Percentiles rank a stretch among this genome's conserved stretches.
phyloP scores from a whole-genome alignment of 306 rosid genomes.

The Pyrus pyrifolia region DNA sequence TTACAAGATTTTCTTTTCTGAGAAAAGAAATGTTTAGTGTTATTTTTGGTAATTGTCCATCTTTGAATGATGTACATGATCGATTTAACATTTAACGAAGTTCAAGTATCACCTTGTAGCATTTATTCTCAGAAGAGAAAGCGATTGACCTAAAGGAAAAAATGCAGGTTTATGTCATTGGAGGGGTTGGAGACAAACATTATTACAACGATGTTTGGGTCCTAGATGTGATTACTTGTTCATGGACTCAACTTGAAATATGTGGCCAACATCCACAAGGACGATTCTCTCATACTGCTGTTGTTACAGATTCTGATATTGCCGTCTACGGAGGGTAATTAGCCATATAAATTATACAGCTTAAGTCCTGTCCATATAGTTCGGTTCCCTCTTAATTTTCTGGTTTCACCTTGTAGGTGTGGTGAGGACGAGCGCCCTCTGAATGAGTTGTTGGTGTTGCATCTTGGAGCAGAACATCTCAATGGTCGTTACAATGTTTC shows the following conservation, averaged over 20 bases:
- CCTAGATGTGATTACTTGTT: constrained; percentile 64
- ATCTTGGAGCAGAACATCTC: constrained; percentile 68
- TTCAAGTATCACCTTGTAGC: background rate
- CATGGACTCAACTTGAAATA: constrained; percentile 66
- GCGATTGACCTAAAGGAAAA: background rate
- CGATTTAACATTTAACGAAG: background rate
- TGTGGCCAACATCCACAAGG: constrained; percentile 84
- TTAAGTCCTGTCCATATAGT: background rate
- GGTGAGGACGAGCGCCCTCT: constrained; percentile 97
- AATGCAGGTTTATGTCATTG: constrained; percentile 67
- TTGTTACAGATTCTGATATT: constrained; percentile 59
- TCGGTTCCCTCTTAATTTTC: background rate
- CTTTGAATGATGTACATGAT: background rate
- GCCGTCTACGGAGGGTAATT: constrained; percentile 86
- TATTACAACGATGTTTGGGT: constrained; percentile 87
- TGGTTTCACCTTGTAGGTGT: constrained; percentile 44
- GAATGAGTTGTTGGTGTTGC: constrained; percentile 71
- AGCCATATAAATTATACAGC: background rate
- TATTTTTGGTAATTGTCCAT: background rate
- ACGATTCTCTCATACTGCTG: constrained; percentile 89
- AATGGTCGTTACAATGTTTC: constrained; percentile 55
- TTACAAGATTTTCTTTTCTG: background rate
- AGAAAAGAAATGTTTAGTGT: background rate
- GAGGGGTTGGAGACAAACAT: constrained; percentile 89
- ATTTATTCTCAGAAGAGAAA: background rate